Base-by-base conservation (phyloP, 2,329 filamentous ascomycete species). In the Helotiales sp. region DNA sequence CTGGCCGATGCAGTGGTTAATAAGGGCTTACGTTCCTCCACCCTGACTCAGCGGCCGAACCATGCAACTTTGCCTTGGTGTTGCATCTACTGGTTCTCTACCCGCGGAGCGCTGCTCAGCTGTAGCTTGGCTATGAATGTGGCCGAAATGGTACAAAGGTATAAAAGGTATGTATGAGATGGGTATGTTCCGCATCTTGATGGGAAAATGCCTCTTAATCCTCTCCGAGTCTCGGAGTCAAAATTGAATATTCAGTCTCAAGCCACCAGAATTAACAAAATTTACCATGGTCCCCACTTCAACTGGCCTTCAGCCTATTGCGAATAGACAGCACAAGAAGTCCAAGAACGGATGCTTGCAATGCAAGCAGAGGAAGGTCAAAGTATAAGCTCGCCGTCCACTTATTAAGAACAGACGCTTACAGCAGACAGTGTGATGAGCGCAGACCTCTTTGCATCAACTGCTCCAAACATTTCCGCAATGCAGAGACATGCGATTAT, bases 331-430 rank as follows among this genome's bases (percentile, higher is more conserved):
- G 11, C 64, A 66, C 22, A 58, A 60, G 45, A 66, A 66, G 32
- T 59, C 52, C 10, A 55, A 55, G n/a, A 66, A 50, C 20, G 64
- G 64, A 2, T 66, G 64, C 22, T 17, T 22, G n/a, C 59, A 49
- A 45, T 66, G 64, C 13, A 63, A 61, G 34, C 45, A 43, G 24
- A 54, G 59, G 8, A 63, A 63, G 60, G 52, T 66, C 26, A 66
- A 66, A 30, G 64, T 63, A 11, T 11, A 40, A 10, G n/a, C n/a
- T n/a, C n/a, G n/a, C n/a, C n/a, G n/a, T n/a, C n/a, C n/a, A n/a
- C n/a, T n/a, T n/a, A n/a, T 34, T 26, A 7, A 22, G 1, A 20
- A 45, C 10, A 26, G 8, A 32, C 22, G 17, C 37, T 32, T 37
- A 30, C 32, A 34, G 40, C 24, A 6, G 32, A 30, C 22, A 66